Percentiles rank a stretch among this genome's conserved stretches.
phyloP scores from a whole-genome alignment of 345 rosid species.

The Pseudoturritis turrita region DNA sequence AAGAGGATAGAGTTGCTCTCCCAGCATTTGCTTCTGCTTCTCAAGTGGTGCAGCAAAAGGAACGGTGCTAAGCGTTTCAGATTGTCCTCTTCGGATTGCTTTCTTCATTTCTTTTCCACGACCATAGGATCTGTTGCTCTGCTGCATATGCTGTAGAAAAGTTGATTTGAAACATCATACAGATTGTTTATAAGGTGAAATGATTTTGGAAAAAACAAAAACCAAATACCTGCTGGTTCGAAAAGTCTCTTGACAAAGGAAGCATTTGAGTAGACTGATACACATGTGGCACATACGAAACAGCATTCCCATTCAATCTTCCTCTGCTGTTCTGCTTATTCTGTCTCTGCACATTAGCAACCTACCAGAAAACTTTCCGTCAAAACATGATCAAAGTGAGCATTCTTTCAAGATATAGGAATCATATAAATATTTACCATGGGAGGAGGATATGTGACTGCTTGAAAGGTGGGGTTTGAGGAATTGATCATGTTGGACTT shows the following conservation, averaged over 20 bases:
- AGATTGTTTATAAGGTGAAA: not conserved
- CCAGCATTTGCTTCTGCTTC: slow-evolving; percentile 58
- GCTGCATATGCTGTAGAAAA: slow-evolving; percentile 20
- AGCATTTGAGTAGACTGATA: slow-evolving; percentile 39
- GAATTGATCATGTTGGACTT: slow-evolving; percentile 45
- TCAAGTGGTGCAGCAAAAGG: slow-evolving; percentile 54
- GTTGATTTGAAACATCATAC: not conserved
- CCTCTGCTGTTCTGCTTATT: slow-evolving; percentile 49
- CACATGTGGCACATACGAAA: slow-evolving; percentile 39
- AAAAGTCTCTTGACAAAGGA: slow-evolving; percentile 43
- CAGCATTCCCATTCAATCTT: slow-evolving; percentile 40
- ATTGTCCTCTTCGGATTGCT: slow-evolving; percentile 35
- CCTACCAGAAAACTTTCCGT: slow-evolving; percentile 27
- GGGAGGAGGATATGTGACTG: slow-evolving; percentile 36
- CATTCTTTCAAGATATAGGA: not conserved
- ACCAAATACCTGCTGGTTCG: slow-evolving; percentile 46
- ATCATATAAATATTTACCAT: slow-evolving; percentile 27
- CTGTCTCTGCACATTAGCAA: slow-evolving; percentile 40
- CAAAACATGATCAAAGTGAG: not conserved
- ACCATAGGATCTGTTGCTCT: slow-evolving; percentile 35
- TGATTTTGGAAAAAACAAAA: no score
- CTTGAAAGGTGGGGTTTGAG: slow-evolving; percentile 46
- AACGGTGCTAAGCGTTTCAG: slow-evolving; percentile 51
- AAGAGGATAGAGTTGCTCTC: slow-evolving; percentile 61
- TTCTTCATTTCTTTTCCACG: slow-evolving; percentile 38